Conservation (phyloP, 2,329 filamentous ascomycete species). For the Talaromyces sp. region DNA sequence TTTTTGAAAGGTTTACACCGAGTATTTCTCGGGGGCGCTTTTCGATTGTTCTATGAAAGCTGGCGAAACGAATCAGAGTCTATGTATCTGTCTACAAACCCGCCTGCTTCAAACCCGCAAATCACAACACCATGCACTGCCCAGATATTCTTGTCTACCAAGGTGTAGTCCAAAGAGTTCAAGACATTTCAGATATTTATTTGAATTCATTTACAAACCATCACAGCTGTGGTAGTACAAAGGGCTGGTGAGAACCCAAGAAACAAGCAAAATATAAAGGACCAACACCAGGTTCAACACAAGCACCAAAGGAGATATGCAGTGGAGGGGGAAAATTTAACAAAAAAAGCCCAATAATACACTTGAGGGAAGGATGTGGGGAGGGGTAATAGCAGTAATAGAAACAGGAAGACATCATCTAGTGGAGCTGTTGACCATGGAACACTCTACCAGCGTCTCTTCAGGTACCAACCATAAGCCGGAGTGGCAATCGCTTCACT, state of each 20-base stretch:
- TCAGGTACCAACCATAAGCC: constrained; percentile 93
- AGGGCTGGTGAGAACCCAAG: constrained; percentile 14
- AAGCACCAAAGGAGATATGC: constrained; percentile 27
- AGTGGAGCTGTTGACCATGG: constrained; percentile 7
- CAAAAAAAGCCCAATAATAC: constrained; percentile 42
- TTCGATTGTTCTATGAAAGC: no score
- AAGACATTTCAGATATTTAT: constrained; percentile 1
- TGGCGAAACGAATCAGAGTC: no score
- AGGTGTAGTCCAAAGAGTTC: no score
- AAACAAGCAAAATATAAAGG: constrained; percentile 25
- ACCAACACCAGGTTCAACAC: constrained; percentile 32
- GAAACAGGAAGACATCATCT: constrained; percentile 22
- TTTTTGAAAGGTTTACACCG: no score
- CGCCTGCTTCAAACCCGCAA: no score
- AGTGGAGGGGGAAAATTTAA: constrained; percentile 24
- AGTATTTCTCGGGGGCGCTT: no score
- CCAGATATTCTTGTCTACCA: no score
- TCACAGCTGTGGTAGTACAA: constrained; percentile 31
- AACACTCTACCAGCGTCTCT: constrained; percentile 64
- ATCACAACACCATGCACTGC: no score
- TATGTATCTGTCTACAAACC: no score
- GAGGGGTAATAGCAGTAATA: constrained; percentile 15
- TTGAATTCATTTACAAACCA: constrained; percentile 29
- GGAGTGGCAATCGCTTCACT: constrained; percentile 69
- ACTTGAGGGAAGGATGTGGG: constrained; percentile 26